Evolutionary conservation across 441 rosid genomes (phyloP), one percentile per base, ranked within the genome.

Genomic region (Flueggea neowawraea): DNA sequence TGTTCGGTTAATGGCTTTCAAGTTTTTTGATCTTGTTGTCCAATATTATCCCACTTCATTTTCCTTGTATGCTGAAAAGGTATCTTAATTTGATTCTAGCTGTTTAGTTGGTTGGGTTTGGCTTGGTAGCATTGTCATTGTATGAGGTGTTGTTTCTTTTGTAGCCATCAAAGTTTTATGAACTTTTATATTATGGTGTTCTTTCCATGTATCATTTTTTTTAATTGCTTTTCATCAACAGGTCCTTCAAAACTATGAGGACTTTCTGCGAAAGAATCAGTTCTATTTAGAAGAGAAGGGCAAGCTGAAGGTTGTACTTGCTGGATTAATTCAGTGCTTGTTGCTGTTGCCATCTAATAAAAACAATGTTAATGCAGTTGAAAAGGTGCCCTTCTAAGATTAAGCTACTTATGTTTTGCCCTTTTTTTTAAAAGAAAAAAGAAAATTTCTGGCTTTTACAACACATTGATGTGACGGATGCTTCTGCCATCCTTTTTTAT

Each of bases 1-100:
- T 15, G 83, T 91, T 74, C 95, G 96, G 60, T 71, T 91, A 81
- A 89, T 84, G 95, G 98, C 98, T 63, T 91, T 95, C 85, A 85
- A 78, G 55, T 82, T 86, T 73, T 71, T 85, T 55, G 84, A 85
- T 64, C 93, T 84, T 58, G 82, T 85, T 66, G 81, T 95, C 31
- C 80, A 85, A 61, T 73, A 76, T 68, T 61, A 88, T 74, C 89
- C 95, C 16, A 76, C 88, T 63, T 68, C 87, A 53, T 90, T 91
- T 67, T 80, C 85, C 57, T 43, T 83, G 51, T 67, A 88, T 75
- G 84, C 91, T 64, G 96, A 90, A 66, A 85, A 92, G 97, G 96
- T 89, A 72, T 58, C 43, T 67, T 62, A 55, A 45, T 55, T 28
- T 62, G 56, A 39, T 48, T 47, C 48, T 2, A 9, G 50, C 50